phyloP scores from a whole-genome alignment of 495 filamentous ascomycete species.

The Aspergillus bertholletiae region DNA sequence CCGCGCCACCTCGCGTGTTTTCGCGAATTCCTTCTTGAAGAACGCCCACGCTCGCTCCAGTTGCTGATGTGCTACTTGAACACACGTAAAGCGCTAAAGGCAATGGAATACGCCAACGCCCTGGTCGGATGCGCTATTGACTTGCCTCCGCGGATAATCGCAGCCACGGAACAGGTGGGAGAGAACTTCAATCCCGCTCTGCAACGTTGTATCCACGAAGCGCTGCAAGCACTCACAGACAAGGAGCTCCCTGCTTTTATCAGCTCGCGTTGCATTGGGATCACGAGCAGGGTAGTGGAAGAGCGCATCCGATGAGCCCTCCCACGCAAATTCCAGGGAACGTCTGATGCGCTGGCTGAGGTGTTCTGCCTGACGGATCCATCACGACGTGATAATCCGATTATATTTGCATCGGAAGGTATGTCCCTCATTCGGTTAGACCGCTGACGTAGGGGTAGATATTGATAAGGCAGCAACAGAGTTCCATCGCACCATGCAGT shows the following conservation, averaged over 20 bases:
- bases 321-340: slow-evolving; percentile 41
- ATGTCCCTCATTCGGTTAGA: slow-evolving; percentile 11
- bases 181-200: slow-evolving; percentile 51
- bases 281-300: slow-evolving; percentile 35
- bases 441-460: not conserved
- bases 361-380: slow-evolving; percentile 78
- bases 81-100: slow-evolving; percentile 62
- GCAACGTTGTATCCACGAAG: slow-evolving; percentile 53
- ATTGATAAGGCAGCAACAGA: slow-evolving; percentile 27
- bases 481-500: slow-evolving; percentile 62
- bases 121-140: slow-evolving; percentile 42
- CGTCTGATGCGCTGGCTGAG: slow-evolving; percentile 70
- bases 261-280: slow-evolving; percentile 37
- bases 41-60: slow-evolving; percentile 67
- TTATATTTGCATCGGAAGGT: slow-evolving; percentile 78
- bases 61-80: slow-evolving; percentile 64
- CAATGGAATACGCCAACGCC: slow-evolving; percentile 69
- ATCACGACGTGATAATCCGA: slow-evolving; percentile 67
- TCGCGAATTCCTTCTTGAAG: slow-evolving; percentile 64
- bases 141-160: slow-evolving; percentile 33
- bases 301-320: slow-evolving; percentile 33
- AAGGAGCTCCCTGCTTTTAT: slow-evolving; percentile 73
- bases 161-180: slow-evolving; percentile 37
- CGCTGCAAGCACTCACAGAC: slow-evolving; percentile 55
- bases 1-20: slow-evolving; percentile 60